Percentiles rank a stretch among this genome's conserved stretches.
Conservation (phyloP, 2,329 filamentous ascomycete genomes). For the Pseudogymnoascus sp. region DNA sequence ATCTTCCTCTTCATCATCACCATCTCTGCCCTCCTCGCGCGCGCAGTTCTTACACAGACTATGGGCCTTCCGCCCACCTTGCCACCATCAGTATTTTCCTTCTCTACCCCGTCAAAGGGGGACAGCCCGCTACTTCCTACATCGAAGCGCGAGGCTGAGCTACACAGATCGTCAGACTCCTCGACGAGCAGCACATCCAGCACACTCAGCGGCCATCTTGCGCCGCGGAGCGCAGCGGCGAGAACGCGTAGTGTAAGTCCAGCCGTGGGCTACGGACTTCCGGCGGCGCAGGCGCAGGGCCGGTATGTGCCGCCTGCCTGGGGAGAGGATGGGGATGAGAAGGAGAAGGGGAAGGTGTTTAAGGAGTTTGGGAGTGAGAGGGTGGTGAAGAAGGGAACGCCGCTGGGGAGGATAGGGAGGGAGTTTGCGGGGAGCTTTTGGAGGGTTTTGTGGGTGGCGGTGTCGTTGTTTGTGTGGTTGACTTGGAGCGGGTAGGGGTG, state of each 20-base stretch:
- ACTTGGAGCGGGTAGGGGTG: constrained; percentile 49
- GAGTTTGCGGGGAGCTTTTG: constrained; percentile 58
- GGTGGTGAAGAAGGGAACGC: constrained; percentile 28
- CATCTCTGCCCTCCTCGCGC: constrained; percentile 42
- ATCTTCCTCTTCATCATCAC: constrained; percentile 51
- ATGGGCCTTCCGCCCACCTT: neutral
- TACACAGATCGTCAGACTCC: constrained; percentile 20
- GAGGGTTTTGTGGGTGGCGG: constrained; percentile 56
- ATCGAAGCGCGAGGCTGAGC: constrained; percentile 8
- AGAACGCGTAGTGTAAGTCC: constrained; percentile 24
- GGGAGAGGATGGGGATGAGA: constrained; percentile 8
- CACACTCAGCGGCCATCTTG: constrained; percentile 18
- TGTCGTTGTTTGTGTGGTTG: constrained; percentile 60
- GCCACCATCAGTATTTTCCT: constrained; percentile 15
- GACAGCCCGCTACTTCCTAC: constrained; percentile 9
- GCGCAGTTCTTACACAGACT: constrained; percentile 49
- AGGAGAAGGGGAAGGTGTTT: constrained; percentile 8
- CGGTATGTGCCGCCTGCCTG: constrained; percentile 16
- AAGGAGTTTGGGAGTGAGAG: neutral
- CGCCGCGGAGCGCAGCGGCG: constrained; percentile 22
- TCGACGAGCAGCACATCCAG: constrained; percentile 26
- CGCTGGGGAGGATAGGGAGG: constrained; percentile 41
- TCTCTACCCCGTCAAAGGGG: constrained; percentile 16
- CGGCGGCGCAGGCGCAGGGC: constrained; percentile 16
- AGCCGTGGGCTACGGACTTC: constrained; percentile 25